Evolutionary conservation across 2,329 filamentous ascomycete genomes (phyloP).

Genomic region (Neonectria coccinea): DNA sequence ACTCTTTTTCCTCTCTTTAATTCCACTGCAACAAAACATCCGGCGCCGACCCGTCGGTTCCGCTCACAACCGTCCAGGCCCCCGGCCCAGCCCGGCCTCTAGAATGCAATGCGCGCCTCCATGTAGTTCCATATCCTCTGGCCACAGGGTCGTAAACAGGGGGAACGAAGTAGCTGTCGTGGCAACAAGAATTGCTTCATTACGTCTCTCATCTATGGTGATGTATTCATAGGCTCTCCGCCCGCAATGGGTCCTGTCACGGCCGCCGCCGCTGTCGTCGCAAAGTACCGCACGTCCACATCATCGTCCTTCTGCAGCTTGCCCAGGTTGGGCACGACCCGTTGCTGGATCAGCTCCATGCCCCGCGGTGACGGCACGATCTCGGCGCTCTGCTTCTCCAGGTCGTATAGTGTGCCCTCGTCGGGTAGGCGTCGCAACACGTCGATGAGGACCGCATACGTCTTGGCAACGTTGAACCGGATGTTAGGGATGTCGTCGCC

Average conservation of each 20-base stretch:
- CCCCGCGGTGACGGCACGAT: constrained; percentile 76
- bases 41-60: constrained; percentile 17
- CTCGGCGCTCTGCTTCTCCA: constrained; percentile 81
- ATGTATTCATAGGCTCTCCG: constrained; percentile 74
- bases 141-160: constrained; percentile 36
- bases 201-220: constrained; percentile 67
- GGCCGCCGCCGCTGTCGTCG: constrained; percentile 83
- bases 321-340: constrained; percentile 88
- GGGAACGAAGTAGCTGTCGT: constrained; percentile 38
- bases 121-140: constrained; percentile 33
- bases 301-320: constrained; percentile 98
- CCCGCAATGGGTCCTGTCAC: constrained; percentile 60
- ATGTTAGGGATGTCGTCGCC: constrained; percentile 98
- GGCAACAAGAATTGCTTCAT: constrained; percentile 67
- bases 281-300: constrained; percentile 98
- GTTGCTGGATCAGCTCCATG: constrained; percentile 84
- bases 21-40: constrained; percentile 14
- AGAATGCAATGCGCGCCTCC: constrained; percentile 42
- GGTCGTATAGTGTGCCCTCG: constrained; percentile 83
- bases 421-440: constrained; percentile 93
- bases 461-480: constrained; percentile 99
- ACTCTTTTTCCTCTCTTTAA: constrained; percentile 17
- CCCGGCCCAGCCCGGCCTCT: constrained; percentile 28
- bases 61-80: constrained; percentile 14
- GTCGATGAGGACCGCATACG: constrained; percentile 88